These are phyloP conservation scores for Rhododendron molle DNA, from an alignment of 148 eudicot genomes.

Conservation along the genomic window DNA sequence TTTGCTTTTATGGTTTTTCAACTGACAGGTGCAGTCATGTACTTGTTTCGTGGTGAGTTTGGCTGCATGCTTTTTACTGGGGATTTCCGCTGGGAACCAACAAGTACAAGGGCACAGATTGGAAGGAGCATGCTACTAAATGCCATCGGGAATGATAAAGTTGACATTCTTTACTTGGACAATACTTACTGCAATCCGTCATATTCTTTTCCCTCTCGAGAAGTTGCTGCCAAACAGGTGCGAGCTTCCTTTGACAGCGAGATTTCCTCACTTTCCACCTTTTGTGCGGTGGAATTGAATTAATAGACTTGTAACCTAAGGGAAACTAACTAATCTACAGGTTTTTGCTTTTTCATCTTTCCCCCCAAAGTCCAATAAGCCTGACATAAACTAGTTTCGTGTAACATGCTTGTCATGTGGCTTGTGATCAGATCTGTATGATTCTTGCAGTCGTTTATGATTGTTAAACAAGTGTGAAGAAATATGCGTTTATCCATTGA, in stretches of 20 bases:
- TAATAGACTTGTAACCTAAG: too few relatives aligned
- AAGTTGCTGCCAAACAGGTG: constrained; percentile 75
- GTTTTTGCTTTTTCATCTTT: background rate
- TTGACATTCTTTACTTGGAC: constrained; percentile 68
- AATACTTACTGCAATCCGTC: constrained; percentile 79
- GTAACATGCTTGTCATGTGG: background rate
- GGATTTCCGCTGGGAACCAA: constrained; percentile 84
- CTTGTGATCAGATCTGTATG: background rate
- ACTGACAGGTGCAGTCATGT: constrained; percentile 75
- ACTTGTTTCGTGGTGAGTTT: constrained; percentile 71
- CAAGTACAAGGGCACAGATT: constrained; percentile 37
- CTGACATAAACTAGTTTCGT: background rate
- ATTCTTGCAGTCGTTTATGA: background rate
- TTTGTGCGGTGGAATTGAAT: background rate
- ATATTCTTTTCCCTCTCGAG: constrained; percentile 63
- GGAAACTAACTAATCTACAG: background rate
- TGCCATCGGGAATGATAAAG: constrained; percentile 44
- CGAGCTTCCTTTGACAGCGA: background rate
- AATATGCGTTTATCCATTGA: background rate
- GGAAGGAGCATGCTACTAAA: constrained; percentile 54
- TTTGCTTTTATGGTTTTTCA: background rate
- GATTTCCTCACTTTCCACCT: background rate
- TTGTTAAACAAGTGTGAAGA: background rate
- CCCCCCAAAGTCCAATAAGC: background rate
- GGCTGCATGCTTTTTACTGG: constrained; percentile 79